Evolutionary conservation across 371 early-diverging fungal species (phyloP).

Genomic region (Mortierella sp.): DNA sequence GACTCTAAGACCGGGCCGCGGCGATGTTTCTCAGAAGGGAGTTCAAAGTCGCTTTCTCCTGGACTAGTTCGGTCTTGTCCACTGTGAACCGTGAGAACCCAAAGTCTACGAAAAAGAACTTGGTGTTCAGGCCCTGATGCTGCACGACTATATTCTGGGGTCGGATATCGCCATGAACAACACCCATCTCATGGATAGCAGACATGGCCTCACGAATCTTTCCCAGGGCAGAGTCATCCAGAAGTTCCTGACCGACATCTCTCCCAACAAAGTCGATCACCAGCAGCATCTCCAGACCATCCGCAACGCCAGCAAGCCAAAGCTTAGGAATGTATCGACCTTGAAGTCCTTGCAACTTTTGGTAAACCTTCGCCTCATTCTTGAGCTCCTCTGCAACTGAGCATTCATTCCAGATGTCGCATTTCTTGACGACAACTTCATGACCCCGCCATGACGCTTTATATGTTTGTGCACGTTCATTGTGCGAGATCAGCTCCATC

Average conservation of each 20-base stretch:
- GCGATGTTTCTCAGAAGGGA: too few species aligned
- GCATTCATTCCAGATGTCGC: conserved; percentile 28
- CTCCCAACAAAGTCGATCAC: conserved; percentile 24
- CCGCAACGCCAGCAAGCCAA: conserved; percentile 12
- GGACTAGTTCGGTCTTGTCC: too few species aligned
- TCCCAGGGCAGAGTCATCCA: conserved; percentile 8
- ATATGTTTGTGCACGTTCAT: conserved; percentile 11
- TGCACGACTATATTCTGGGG: conserved; percentile 23
- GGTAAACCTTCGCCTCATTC: conserved; percentile 29
- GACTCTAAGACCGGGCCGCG: too few species aligned
- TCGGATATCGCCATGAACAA: conserved; percentile 35
- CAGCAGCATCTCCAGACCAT: conserved; percentile 18
- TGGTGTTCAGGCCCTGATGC: neutral
- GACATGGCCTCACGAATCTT: conserved; percentile 15
- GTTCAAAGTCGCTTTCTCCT: too few species aligned
- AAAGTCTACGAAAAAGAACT: conserved; percentile 29
- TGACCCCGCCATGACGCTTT: conserved; percentile 14
- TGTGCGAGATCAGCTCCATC: conserved; percentile 11
- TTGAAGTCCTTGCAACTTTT: conserved; percentile 18
- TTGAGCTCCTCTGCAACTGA: conserved; percentile 6
- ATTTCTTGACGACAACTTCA: conserved; percentile 27
- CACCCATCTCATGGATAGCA: conserved; percentile 31
- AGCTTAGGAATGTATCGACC: conserved; percentile 30
- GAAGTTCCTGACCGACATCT: conserved; percentile 3
- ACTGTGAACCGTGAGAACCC: conserved; percentile 11